These are phyloP conservation scores for Linnemannia hyalina DNA, from an alignment of 192 early-diverging fungal species.

Conservation along the genomic window DNA sequence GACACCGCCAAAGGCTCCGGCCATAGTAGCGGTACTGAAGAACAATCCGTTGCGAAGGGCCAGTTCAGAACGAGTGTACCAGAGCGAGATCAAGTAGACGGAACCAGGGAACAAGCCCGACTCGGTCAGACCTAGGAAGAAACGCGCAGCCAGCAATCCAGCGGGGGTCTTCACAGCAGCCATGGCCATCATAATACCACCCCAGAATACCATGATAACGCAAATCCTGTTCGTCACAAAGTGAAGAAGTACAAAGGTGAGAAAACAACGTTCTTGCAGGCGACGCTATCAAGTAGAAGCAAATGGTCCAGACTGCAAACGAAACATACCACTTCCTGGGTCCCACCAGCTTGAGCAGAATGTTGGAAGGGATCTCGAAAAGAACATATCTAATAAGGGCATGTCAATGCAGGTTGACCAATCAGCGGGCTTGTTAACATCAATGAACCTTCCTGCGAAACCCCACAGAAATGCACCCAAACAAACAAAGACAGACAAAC, in stretches of 20 bases:
- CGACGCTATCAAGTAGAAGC: neutral
- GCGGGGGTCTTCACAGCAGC: slow-evolving; percentile 57
- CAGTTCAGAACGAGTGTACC: slow-evolving; percentile 71
- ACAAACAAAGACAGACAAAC: slow-evolving; percentile 6
- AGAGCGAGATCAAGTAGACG: slow-evolving; percentile 67
- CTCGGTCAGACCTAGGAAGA: slow-evolving; percentile 71
- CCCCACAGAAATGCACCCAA: neutral
- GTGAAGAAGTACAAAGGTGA: neutral
- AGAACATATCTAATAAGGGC: slow-evolving; percentile 65
- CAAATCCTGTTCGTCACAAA: slow-evolving; percentile 36
- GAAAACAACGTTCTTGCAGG: neutral
- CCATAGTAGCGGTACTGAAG: slow-evolving; percentile 65
- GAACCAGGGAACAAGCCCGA: slow-evolving; percentile 72
- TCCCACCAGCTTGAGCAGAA: slow-evolving; percentile 71
- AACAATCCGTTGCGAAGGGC: slow-evolving; percentile 67
- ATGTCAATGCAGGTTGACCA: slow-evolving; percentile 21
- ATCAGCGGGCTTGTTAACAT: neutral
- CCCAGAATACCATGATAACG: slow-evolving; percentile 70
- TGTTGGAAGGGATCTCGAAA: slow-evolving; percentile 83
- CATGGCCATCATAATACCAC: slow-evolving; percentile 66
- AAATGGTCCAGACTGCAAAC: neutral
- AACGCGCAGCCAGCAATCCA: slow-evolving; percentile 65
- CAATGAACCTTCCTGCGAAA: neutral
- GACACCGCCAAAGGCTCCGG: slow-evolving; percentile 74
- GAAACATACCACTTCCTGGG: slow-evolving; percentile 62